Evolutionary conservation across 2,329 filamentous ascomycete genomes (phyloP), one percentile per base, ranked within the genome.

Genomic region (Penicillium psychrosexuale): DNA sequence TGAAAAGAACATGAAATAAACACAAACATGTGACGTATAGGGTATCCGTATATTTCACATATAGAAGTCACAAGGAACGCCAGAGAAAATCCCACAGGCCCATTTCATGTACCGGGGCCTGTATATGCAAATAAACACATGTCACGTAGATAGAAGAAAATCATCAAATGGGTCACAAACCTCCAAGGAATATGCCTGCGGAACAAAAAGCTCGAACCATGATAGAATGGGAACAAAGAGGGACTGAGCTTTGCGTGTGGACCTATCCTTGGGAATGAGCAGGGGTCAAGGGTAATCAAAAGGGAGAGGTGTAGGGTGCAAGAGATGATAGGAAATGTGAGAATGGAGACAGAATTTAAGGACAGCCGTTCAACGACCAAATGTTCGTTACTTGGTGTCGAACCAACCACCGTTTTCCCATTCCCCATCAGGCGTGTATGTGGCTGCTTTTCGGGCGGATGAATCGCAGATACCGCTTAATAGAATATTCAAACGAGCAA

Each of bases 361-460:
- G 33, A n/a, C 30, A 15, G 40, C 51, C 3, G 12, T 22, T 52
- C 28, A 22, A 30, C n/a, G 8, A 36, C 30, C 39, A 8, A 37
- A 34, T 2, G 15, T 28, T 67, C 5, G 40, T 69, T 34, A 69
- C 62, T 28, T 37, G 4, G 17, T 28, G 28, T 75, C 71, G 60
- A 96, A 94, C 91, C 91, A 96, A 2, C 91, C 91, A 8, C 91
- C 91, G n/a, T 79, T 78, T 64, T 96, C 91, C 91, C 91, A 96
- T 43, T 86, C 69, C 0, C 91, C 6, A 5, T 17, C 90, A 1
- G 84, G 78, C 40, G 79, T 73, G 66, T 96, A 96, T 0, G 92
- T 72, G 57, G 85, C 86, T n/a, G 78, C 72, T 17, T 82, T 73
- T 22, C 90, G 80, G 0, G 81, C 75, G 0, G 81, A 72, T 0